Base-by-base conservation (phyloP, 2,329 filamentous ascomycete species). In the Fusarium buharicum region DNA sequence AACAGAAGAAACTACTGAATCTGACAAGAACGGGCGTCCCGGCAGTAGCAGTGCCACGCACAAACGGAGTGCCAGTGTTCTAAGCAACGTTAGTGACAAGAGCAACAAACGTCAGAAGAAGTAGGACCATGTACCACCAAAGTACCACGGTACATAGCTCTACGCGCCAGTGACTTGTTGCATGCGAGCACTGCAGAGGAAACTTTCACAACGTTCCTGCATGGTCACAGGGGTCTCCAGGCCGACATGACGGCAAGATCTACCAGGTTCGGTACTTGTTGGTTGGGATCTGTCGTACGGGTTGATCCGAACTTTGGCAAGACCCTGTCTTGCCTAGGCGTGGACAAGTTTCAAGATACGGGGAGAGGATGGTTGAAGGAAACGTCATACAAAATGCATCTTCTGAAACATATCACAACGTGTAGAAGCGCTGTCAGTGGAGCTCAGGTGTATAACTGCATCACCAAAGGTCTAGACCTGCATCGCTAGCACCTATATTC, bases 51-150 rank as follows among this genome's bases (percentile, higher is more conserved):
- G 77, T 37, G 74, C 73, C 9, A 68, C 76, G 1, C 88, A 90
- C 63, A 96, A 96, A 79, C 85, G 92, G 56, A 95, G 92, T 73
- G 91, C 91, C 1, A 96, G 92, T 74, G 91, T 93, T 28, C 74
- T 96, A 49, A 94, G 91, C 73, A 79, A 82, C 14, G 78, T 79
- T 6, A 92, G 90, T 73, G 88, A 92, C 57, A 86, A 85, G 75
- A 85, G 82, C 65, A 70, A 76, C 4, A 87, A 87, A 73, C 78
- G 84, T 58, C 81, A 82, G 66, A 86, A 84, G 77, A 86, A 85
- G 62, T 75, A 68, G 62, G 37, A 34, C 30, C 16, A 50, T 44
- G 68, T 69, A 66, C 47, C 51, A 39, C 36, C 31, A 10, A 67
- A 53, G 68, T 70, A 74, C 61, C 59, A 63, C 48, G 48, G 31